Base-by-base conservation (phyloP, 352 stramenopile genomes). In the Blastocystis hominis region DNA sequence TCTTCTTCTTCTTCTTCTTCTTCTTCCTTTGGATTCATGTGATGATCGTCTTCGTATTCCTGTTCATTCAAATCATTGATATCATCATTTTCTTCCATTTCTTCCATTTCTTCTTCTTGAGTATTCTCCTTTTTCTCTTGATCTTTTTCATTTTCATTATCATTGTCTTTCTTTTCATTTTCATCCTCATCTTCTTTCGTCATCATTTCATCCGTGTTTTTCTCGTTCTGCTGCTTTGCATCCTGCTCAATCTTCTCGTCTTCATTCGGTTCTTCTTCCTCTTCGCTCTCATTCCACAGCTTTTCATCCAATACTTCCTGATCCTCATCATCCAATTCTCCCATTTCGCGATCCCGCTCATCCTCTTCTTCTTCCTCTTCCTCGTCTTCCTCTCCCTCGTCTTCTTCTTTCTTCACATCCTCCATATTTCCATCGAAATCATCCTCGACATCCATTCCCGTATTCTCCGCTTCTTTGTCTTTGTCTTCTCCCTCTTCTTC, bases 341-440 rank as follows among this genome's bases (percentile, higher is more conserved):
- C 97, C 96, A 99, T 98, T 91, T 99, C 96, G 44, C 96, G 93
- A 89, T 99, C 97, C 1, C 98, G 91, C 86, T 99, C 96, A 90
- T 97, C 93, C 79, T 95, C 91, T 4, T 94, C 92, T 17, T 95
- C 92, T n/a, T 96, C 90, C 10, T 30, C 24, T 24, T 95, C 91
- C 4, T 94, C 88, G 2, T 95, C 90, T 20, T 96, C 88, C 38
- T 91, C 81, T 61, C 93, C 86, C 69, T 90, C 90, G 42, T 91
- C 76, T 36, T 88, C 64, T 1, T 91, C 90, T 0, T 93, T 88
- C 7, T 91, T 89, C 3, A 99, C 70, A 88, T 99, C 96, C 79
- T 96, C 96, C 91, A 98, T 97, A 30, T 97, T 95, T n/a, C 97
- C 97, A 59, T 99, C 95, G 90, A 99, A 99, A 89, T 99, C 97